These are phyloP conservation scores for Leccinum ochraceum DNA, from an alignment of 768 basidiomycete genomes.

Conservation along the genomic window DNA sequence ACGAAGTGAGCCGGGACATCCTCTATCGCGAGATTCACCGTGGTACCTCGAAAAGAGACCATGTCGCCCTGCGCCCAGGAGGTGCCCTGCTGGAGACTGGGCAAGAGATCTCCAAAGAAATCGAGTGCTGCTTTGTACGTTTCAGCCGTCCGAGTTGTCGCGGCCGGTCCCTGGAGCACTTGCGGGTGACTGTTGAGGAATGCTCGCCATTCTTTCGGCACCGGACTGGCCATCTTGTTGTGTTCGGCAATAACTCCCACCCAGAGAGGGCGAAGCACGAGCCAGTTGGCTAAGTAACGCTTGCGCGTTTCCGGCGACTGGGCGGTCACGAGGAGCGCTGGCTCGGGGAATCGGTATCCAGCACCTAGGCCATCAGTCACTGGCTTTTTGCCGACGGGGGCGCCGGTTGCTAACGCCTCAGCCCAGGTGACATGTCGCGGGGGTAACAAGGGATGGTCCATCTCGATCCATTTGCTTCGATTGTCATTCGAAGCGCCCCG, in stretches of 20 bases:
- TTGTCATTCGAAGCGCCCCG: not conserved
- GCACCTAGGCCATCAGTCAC: not conserved
- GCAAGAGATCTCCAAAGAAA: not conserved
- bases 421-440: not conserved
- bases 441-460: not conserved
- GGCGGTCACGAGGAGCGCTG: not conserved
- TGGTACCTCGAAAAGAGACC: not conserved
- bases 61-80: not conserved
- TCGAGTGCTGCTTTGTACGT: not conserved
- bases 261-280: not conserved
- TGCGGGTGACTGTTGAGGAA: not conserved
- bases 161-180: not conserved
- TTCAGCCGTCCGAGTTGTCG: not conserved
- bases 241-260: not conserved
- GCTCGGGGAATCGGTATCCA: not conserved
- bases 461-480: not conserved
- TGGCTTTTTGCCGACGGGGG: not conserved
- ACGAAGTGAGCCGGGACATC: not conserved
- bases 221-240: not conserved
- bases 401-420: not conserved
- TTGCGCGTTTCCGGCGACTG: not conserved
- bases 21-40: not conserved
- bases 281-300: not conserved
- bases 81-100: not conserved
- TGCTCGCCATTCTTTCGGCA: not conserved